Base-by-base conservation (phyloP, 2,329 filamentous ascomycete species). In the Byssothecium circinans region DNA sequence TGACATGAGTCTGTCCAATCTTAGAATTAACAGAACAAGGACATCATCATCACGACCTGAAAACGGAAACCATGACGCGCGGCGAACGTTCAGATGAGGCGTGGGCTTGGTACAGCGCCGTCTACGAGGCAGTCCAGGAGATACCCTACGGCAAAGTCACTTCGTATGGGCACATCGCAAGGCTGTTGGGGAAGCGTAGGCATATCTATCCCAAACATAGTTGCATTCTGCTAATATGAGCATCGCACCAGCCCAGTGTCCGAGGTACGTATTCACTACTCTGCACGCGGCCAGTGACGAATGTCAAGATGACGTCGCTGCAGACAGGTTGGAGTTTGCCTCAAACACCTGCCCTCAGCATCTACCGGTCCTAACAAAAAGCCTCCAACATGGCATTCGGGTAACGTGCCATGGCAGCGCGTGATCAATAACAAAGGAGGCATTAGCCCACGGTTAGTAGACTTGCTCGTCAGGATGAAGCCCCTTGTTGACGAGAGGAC, bases 381-480 rank as follows among this genome's bases (percentile, higher is more conserved):
- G 43, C 61, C 53, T 69, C 52, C 67, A 32, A 61, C 74, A 47
- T 95, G 87, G 74, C 86, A 96, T 69, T 77, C 81, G 49, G 77
- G 76, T 19, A 96, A 87, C 56, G 92, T 97, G 3, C 92, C 92
- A 0, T 97, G 92, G 92, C 92, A 97, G 75, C 79, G 94, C 48
- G 89, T 97, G 50, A 87, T 97, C 67, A 96, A 92, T 69, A 76
- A 89, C 12, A 92, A 88, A 71, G 91, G 92, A 18, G 77, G 83
- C 49, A 95, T 97, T 57, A 95, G 91, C 36, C 88, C 88, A 7
- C 83, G 91, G 89, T 92, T 64, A 57, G 75, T 30, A 42, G 36
- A 23, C 46, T 40, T 38, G 32, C 50, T 52, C 44, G 20, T 48
- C 19, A 46, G 41, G 18, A 43, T 54, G 36, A 44, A 41, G 46